Evolutionary conservation across 768 basidiomycete genomes (phyloP).

Genomic region (Rhizopogon rudus): DNA sequence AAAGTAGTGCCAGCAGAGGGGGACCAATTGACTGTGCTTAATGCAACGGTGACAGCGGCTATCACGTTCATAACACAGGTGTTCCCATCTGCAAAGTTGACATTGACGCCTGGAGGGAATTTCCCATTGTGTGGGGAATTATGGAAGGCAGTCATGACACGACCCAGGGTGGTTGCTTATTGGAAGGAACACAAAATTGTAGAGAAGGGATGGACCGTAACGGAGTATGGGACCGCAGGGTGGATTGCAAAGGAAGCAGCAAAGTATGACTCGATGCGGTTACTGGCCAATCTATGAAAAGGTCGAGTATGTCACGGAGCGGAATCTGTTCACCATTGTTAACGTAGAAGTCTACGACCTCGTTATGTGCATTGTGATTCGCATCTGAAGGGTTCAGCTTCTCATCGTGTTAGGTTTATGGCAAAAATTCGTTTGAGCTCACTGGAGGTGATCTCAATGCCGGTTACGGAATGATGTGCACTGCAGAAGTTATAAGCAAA

Average conservation of each 20-base stretch:
- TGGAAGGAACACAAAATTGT: conserved; percentile 10
- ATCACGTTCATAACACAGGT: conserved; percentile 17
- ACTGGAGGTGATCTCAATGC: no score
- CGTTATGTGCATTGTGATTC: no score
- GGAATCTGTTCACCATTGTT: not conserved
- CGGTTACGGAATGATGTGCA: no score
- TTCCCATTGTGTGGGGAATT: conserved; percentile 17
- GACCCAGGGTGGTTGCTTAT: conserved; percentile 11
- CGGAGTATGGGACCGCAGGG: conserved; percentile 11
- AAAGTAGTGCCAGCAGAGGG: conserved; percentile 9
- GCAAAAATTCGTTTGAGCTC: no score
- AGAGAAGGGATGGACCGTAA: conserved; percentile 10
- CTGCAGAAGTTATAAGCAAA: no score
- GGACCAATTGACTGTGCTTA: conserved; percentile 12
- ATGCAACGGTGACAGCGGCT: conserved; percentile 11
- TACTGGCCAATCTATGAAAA: not conserved
- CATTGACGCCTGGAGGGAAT: conserved; percentile 9
- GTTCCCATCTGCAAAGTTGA: conserved; percentile 13
- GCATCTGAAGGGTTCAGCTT: no score
- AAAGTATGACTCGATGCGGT: not conserved
- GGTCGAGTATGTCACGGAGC: not conserved
- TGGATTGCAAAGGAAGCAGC: conserved; percentile 15
- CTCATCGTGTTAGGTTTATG: no score
- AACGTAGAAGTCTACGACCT: no score
- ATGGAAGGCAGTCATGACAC: conserved; percentile 14